phyloP scores from a whole-genome alignment of 1,284 basidiomycete species.

The Pseudozyma thailandica region DNA sequence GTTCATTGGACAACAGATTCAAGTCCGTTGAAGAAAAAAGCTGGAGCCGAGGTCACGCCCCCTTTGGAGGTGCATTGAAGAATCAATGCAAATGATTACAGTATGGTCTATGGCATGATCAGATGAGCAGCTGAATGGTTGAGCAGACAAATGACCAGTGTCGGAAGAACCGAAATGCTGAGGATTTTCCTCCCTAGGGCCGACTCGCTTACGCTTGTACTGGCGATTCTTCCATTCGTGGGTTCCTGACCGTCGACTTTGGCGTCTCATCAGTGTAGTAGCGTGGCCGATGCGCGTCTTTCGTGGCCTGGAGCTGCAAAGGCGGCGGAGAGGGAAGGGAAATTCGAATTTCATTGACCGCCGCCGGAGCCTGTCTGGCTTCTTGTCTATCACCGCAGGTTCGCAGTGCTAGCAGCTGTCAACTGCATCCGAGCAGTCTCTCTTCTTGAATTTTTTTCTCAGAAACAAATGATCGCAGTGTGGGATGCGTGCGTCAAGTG shows the following conservation, averaged over 20 bases:
- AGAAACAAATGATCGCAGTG: not conserved
- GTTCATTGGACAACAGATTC: not conserved
- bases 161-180: not conserved
- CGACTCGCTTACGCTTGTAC: constrained; percentile 11
- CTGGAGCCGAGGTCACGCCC: constrained; percentile 20
- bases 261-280: no score
- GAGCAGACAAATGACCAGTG: not conserved
- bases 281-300: no score
- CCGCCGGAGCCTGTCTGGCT: constrained; percentile 7
- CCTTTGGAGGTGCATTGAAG: not conserved
- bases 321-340: not conserved
- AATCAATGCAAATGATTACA: constrained; percentile 1
- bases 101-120: not conserved
- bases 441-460: not conserved
- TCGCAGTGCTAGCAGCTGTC: constrained; percentile 3
- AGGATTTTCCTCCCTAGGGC: constrained; percentile 4
- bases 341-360: constrained; percentile 21
- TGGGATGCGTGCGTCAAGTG: not conserved
- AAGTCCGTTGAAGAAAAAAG: not conserved
- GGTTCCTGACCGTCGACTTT: no score
- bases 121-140: not conserved
- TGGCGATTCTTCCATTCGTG: not conserved
- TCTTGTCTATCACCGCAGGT: constrained; percentile 12
- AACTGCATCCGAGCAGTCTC: constrained; percentile 11
- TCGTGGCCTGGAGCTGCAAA: not conserved